A percentile compares a stretch with the other conserved stretches of the same genome.
phyloP scores from a whole-genome alignment of 2,329 filamentous ascomycete species.

The Thelonectria olida region DNA sequence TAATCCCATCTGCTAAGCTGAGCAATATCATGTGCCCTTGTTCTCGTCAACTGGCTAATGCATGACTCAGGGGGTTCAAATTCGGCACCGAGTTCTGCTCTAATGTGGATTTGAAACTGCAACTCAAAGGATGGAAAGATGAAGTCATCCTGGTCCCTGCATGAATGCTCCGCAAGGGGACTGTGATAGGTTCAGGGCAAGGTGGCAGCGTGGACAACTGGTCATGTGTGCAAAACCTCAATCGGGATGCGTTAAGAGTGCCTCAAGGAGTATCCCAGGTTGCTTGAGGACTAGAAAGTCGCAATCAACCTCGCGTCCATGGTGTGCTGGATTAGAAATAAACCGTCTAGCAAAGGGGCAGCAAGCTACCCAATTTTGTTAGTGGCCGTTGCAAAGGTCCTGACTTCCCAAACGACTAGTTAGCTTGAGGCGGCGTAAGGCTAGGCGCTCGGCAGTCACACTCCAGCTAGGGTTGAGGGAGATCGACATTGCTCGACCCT shows the following conservation, averaged over 20 bases:
- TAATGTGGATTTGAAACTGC: background rate
- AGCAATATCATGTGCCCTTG: background rate
- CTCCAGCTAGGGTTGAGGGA: background rate
- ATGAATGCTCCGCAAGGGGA: background rate
- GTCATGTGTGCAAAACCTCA: background rate
- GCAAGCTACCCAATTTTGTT: background rate
- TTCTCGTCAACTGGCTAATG: background rate
- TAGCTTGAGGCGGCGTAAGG: background rate
- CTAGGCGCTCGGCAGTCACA: background rate
- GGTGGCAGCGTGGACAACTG: background rate
- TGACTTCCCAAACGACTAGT: background rate
- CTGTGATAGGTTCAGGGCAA: background rate
- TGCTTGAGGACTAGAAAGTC: background rate
- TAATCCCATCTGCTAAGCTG: background rate
- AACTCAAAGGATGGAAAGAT: background rate
- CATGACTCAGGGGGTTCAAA: background rate
- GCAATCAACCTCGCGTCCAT: background rate
- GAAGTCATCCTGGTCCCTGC: background rate
- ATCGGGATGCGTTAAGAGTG: background rate
- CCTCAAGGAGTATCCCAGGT: background rate
- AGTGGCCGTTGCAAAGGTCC: background rate
- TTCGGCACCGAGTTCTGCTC: background rate
- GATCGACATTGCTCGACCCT: background rate
- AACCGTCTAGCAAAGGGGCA: too few species aligned
- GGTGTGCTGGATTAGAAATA: background rate